Percentiles rank a stretch among this genome's conserved stretches.
phyloP scores from a whole-genome alignment of 2,329 filamentous ascomycete species.

The Myotisia sp. region DNA sequence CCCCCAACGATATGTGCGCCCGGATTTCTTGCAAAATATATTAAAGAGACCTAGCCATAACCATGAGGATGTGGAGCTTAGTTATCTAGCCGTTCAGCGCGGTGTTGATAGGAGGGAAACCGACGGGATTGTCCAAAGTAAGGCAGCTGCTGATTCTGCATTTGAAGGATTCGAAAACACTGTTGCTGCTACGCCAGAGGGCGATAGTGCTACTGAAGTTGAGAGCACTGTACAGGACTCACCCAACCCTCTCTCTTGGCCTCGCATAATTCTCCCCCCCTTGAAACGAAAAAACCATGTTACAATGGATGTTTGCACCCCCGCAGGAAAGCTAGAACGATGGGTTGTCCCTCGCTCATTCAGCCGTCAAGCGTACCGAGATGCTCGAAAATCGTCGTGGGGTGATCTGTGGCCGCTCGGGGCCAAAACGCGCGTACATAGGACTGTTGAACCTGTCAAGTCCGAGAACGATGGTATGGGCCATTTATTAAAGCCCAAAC shows the following conservation, averaged over 20 bases:
- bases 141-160: conserved; percentile 47
- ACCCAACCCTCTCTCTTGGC: conserved; percentile 52
- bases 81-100: conserved; percentile 72
- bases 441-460: conserved; percentile 25
- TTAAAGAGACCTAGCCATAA: conserved; percentile 55
- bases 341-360: conserved; percentile 83
- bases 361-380: conserved; percentile 69
- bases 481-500: not conserved
- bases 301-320: conserved; percentile 80
- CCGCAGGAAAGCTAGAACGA: conserved; percentile 69
- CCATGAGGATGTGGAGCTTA: conserved; percentile 82
- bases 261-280: conserved; percentile 62
- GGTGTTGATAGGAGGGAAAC: conserved; percentile 47
- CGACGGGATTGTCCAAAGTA: conserved; percentile 35
- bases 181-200: conserved; percentile 8
- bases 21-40: conserved; percentile 64
- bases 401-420: conserved; percentile 92
- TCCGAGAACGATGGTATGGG: not conserved
- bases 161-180: conserved; percentile 56
- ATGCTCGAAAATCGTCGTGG: conserved; percentile 81
- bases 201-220: conserved; percentile 9
- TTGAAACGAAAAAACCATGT: conserved; percentile 83
- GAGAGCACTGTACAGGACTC: conserved; percentile 12
- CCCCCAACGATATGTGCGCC: conserved; percentile 72
- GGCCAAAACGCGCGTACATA: conserved; percentile 63